Evolutionary conservation across 1,284 basidiomycete genomes (phyloP).

Genomic region (Puccinia horiana): DNA sequence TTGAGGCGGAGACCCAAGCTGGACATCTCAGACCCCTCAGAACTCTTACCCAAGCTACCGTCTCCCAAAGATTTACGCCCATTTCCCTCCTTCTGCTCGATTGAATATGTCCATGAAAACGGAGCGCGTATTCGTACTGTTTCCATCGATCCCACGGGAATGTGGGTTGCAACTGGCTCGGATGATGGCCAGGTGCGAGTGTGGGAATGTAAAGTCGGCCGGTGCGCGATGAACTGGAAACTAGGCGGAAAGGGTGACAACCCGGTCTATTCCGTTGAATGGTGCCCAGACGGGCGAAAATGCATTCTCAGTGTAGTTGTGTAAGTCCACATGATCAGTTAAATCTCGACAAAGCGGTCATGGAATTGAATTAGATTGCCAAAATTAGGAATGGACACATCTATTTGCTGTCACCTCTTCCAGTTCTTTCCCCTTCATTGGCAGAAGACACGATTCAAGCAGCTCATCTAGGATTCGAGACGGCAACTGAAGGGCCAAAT

Average conservation of each 20-base stretch:
- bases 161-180: constrained; percentile 88
- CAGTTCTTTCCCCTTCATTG: constrained; percentile 62
- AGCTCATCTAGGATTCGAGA: constrained; percentile 56
- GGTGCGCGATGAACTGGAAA: constrained; percentile 85
- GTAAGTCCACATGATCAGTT: constrained; percentile 63
- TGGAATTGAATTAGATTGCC: neutral
- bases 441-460: constrained; percentile 53
- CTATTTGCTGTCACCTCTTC: constrained; percentile 26
- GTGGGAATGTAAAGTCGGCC: constrained; percentile 91
- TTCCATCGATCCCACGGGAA: constrained; percentile 81
- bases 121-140: constrained; percentile 71
- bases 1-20: constrained; percentile 72
- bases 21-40: constrained; percentile 71
- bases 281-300: constrained; percentile 87
- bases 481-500: constrained; percentile 58
- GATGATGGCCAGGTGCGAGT: constrained; percentile 83
- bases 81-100: constrained; percentile 83
- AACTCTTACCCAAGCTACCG: constrained; percentile 92
- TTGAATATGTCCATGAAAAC: constrained; percentile 72
- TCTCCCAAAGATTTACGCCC: constrained; percentile 87
- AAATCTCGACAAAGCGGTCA: neutral
- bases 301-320: constrained; percentile 76
- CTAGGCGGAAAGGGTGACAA: constrained; percentile 66
- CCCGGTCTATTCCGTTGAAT: constrained; percentile 78
- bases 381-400: constrained; percentile 15